Base-by-base conservation (phyloP, 2,329 filamentous ascomycete species). In the Hypoxylon rubiginosum region DNA sequence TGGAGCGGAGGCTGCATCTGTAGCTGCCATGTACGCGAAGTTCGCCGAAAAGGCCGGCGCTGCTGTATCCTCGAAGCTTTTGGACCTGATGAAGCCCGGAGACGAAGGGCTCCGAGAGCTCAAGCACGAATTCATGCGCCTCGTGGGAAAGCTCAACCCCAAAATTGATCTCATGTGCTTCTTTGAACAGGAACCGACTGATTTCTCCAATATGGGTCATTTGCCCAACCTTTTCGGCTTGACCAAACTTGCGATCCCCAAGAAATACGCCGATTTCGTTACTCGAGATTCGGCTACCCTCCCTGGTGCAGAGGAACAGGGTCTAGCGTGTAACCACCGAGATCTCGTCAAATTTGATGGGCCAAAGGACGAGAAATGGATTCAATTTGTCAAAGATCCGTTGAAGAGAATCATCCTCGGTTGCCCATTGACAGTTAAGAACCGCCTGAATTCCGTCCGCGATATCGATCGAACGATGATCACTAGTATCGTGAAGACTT, bases 271-370 rank as follows among this genome's bases (percentile, higher is more conserved):
- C 3, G 77, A 81, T 15, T 80, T 82, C 36, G 81, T 82, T 1
- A 79, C 74, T 0, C 71, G 74, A 48, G 78, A 82, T n/a, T 82
- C 81, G 0, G 80, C 81, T 8, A 80, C 75, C 0, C 68, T 82
- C 4, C 76, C 74, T 0, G 79, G 79, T 4, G 75, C 78, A 45
- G 76, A 79, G 4, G 69, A 74, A 3, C 68, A 78, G 48, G 81
- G 79, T 0, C 59, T 82, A 6, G 79, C 77, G 1, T 73, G 73
- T 28, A 79, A 77, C 21, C 81, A 82, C 56, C 74, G 80, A 26
- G 76, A 81, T 51, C 73, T 82, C 4, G 79, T 82, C 66, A 82
- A 81, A 56, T 82, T 82, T 17, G 76, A 80, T 10, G 78, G 79
- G 39, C 76, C 77, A 9, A 82, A 81, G 50, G 80, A 82, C 36